Base-by-base conservation (phyloP, 139 green algal genomes). In the Cymbomonas tetramitiformis region DNA sequence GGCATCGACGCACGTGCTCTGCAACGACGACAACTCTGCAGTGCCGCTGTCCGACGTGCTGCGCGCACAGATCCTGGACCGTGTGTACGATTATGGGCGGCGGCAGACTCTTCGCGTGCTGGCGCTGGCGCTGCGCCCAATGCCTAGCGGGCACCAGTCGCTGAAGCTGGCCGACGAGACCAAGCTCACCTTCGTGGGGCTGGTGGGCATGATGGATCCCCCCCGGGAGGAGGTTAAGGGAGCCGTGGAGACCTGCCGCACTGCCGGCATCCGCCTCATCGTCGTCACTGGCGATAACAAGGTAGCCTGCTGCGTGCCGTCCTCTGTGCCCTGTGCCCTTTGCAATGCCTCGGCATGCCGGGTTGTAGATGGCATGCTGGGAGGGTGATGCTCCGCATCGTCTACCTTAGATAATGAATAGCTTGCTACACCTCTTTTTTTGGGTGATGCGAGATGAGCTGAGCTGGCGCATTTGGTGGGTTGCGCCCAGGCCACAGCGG, bases 91-190 rank as follows among this genome's bases (percentile, higher is more conserved):
- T 15, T 88, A 80, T 56, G 84, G 79, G 33, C 46, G 56, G 25
- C 15, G 56, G 26, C 24, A 70, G 9, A 46, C 31, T 5, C 80
- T 97, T 51, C 77, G 91, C 32, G 84, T 85, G 56, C 71, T 98
- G 46, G 91, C 87, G 6, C 60, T 94, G 18, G 91, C 91, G 1
- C 58, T 80, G 30, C 51, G 48, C 21, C 30, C 48, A 12, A 39
- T 72, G 30, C 59, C 67, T 0, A 3, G 46, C 2, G 65, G 34
- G 31, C 41, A 72, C n/a, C 32, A 61, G 32, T 47, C 19, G 18
- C n/a, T 69, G n/a, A 30, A 33, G 19, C 28, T 44, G 3, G 39
- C 19, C 3, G 63, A 74, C 28, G 71, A 79, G 30, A 46, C 23
- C 4, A 63, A 59, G 3, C 51, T 79, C 21, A 72, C 61, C 0